phyloP scores from a whole-genome alignment of 768 basidiomycete genomes.

The Cantharellus anzutake region DNA sequence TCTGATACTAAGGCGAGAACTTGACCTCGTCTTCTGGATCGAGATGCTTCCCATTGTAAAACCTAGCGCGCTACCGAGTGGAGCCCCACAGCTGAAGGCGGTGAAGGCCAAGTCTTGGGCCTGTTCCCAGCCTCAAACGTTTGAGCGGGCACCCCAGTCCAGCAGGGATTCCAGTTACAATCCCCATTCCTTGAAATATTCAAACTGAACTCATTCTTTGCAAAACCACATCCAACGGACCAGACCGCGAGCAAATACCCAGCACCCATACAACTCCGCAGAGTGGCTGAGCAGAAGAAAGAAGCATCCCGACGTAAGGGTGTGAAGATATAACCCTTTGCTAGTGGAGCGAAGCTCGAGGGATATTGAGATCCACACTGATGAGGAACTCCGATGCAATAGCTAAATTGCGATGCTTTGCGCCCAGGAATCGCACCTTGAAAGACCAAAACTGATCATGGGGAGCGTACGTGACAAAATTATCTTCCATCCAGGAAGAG shows the following conservation, averaged over 20 bases:
- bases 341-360: conserved; percentile 14
- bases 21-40: conserved; percentile 29
- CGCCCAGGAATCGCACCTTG: no score
- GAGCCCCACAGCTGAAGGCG: conserved; percentile 69
- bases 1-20: not conserved
- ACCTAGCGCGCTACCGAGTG: conserved; percentile 60
- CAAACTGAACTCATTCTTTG: conserved; percentile 36
- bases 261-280: conserved; percentile 58
- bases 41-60: conserved; percentile 50
- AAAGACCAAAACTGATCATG: no score
- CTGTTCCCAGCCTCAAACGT: conserved; percentile 46
- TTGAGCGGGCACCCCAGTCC: conserved; percentile 64
- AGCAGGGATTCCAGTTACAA: conserved; percentile 56
- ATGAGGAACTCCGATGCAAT: conserved; percentile 8
- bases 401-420: no score
- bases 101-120: conserved; percentile 63
- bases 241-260: conserved; percentile 33
- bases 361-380: conserved; percentile 16
- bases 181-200: conserved; percentile 61
- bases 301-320: conserved; percentile 35
- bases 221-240: conserved; percentile 45
- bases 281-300: conserved; percentile 60
- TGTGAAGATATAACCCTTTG: conserved; percentile 15
- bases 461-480: no score
- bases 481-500: no score